phyloP scores from a whole-genome alignment of 306 rosid genomes.

The Abrus pulchellus region DNA sequence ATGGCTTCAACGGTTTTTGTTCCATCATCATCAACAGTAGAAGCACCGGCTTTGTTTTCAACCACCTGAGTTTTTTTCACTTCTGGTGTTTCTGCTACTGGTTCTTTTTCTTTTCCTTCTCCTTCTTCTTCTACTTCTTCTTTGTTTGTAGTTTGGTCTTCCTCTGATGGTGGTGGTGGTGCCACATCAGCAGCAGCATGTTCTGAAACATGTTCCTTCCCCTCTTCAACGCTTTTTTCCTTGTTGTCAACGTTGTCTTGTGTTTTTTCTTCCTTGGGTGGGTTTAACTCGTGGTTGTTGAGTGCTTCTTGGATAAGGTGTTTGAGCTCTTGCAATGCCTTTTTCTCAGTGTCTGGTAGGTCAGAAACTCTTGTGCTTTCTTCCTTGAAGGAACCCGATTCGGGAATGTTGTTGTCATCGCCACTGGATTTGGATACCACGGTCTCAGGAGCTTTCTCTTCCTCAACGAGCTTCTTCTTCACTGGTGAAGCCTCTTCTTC shows the following conservation, averaged over 20 bases:
- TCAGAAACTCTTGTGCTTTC: slow-evolving; percentile 70
- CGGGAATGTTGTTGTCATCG: slow-evolving; percentile 45
- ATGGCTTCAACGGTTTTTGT: slow-evolving; percentile 76
- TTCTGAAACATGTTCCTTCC: slow-evolving; percentile 21
- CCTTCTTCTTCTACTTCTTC: neutral
- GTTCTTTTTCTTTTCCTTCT: neutral
- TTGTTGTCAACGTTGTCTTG: neutral
- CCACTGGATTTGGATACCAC: slow-evolving; percentile 31
- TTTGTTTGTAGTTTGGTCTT: too few relatives aligned
- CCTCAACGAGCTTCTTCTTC: slow-evolving; percentile 18
- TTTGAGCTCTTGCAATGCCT: slow-evolving; percentile 68
- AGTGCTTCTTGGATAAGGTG: slow-evolving; percentile 67
- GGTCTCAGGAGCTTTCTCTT: neutral
- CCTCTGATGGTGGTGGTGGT: neutral
- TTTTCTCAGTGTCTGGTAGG: slow-evolving; percentile 62
- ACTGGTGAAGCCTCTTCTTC: neutral
- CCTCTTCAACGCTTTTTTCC: neutral
- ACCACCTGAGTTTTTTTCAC: slow-evolving; percentile 35
- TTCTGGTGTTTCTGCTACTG: slow-evolving; percentile 16
- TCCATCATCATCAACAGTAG: slow-evolving; percentile 61
- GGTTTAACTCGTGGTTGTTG: slow-evolving; percentile 57
- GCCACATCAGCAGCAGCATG: slow-evolving; percentile 27
- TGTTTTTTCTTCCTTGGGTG: slow-evolving; percentile 41
- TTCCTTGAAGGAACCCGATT: slow-evolving; percentile 64
- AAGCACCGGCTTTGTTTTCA: slow-evolving; percentile 23